Evolutionary conservation across 2,329 filamentous ascomycete genomes (phyloP).

Genomic region (Sclerotinia borealis): DNA sequence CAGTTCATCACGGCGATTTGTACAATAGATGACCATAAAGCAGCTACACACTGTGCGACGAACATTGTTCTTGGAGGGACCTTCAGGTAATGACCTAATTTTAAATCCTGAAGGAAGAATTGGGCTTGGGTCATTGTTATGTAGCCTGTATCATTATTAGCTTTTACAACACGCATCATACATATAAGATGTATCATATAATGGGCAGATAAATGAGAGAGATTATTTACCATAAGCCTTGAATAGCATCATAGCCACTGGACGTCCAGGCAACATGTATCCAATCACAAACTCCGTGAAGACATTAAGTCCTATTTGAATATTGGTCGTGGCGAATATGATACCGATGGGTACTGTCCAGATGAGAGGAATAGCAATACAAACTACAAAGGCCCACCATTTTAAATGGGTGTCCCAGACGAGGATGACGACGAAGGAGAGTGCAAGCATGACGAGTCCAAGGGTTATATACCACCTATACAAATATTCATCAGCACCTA

Average conservation of each 20-base stretch:
- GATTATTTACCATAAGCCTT: conserved; percentile 27
- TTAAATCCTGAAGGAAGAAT: conserved; percentile 44
- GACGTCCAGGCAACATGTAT: conserved; percentile 49
- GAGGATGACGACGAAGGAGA: conserved; percentile 29
- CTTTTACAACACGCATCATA: no score
- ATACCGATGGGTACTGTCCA: conserved; percentile 35
- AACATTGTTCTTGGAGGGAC: conserved; percentile 45
- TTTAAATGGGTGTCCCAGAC: conserved; percentile 26
- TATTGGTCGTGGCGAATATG: conserved; percentile 43
- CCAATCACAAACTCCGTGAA: conserved; percentile 45
- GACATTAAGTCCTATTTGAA: conserved; percentile 43
- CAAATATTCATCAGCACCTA: neutral
- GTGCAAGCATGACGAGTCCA: conserved; percentile 43
- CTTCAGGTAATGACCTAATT: conserved; percentile 48
- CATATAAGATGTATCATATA: neutral
- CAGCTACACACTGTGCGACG: conserved; percentile 53
- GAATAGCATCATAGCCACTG: conserved; percentile 40
- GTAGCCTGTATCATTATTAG: conserved; percentile 27
- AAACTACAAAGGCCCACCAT: conserved; percentile 34
- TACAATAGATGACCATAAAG: conserved; percentile 46
- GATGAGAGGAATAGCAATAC: conserved; percentile 30
- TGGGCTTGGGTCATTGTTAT: conserved; percentile 43
- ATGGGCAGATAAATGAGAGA: neutral
- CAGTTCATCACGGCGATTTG: conserved; percentile 59
- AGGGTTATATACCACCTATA: conserved; percentile 27